A percentile compares a stretch with the other conserved stretches of the same genome.
phyloP scores from a whole-genome alignment of 176 grass and related monocot genomes.

The Dendrocalamus sinicus region DNA sequence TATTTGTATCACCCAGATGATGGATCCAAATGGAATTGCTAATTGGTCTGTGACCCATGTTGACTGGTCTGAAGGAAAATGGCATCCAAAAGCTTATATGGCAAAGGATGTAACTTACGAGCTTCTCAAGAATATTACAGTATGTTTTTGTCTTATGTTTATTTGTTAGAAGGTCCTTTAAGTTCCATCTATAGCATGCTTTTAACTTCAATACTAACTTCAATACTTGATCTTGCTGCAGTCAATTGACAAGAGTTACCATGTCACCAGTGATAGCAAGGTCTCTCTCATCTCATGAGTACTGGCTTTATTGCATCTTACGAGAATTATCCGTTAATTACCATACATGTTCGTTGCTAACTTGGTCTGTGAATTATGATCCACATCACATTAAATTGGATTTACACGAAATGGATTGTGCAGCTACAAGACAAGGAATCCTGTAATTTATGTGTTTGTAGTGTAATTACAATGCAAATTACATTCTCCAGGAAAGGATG shows the following conservation, averaged over 20 bases:
- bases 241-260: slow-evolving; percentile 84
- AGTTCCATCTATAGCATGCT: not conserved
- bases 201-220: slow-evolving; percentile 28
- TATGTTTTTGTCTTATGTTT: slow-evolving; percentile 40
- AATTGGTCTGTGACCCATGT: slow-evolving; percentile 98
- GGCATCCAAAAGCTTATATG: slow-evolving; percentile 94
- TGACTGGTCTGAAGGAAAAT: slow-evolving; percentile 99
- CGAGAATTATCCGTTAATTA: not conserved
- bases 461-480: not conserved
- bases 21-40: slow-evolving; percentile 83
- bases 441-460: not conserved
- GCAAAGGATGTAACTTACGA: slow-evolving; percentile 77
- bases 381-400: not conserved
- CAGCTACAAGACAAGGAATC: not conserved
- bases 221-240: slow-evolving; percentile 46
- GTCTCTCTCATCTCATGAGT: slow-evolving; percentile 30
- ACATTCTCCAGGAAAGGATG: not conserved
- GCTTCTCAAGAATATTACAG: slow-evolving; percentile 86
- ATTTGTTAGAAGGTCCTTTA: not conserved
- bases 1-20: slow-evolving; percentile 63
- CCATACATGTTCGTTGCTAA: not conserved
- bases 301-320: not conserved
- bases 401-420: not conserved
- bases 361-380: not conserved
- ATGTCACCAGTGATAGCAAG: slow-evolving; percentile 89